Base-by-base conservation (phyloP, 805 yeast genomes). In the Ogataea trehalophila region DNA sequence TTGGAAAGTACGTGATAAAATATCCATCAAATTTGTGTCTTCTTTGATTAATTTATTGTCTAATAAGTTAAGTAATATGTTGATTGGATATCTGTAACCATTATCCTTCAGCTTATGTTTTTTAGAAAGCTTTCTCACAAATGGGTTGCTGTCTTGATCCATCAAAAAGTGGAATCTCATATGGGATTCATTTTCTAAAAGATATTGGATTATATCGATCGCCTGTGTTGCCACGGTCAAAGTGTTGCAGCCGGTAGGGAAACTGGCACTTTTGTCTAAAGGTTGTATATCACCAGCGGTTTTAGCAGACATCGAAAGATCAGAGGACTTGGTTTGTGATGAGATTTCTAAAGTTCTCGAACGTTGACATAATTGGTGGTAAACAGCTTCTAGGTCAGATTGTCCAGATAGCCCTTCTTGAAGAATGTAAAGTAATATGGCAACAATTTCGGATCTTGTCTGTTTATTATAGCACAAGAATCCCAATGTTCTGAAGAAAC, bases 391-490 rank as follows among this genome's bases (percentile, higher is more conserved):
- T 39, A 87, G 65, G 0, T 87, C 65, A 16, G 71, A 73, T 45
- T 80, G 83, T 55, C 79, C 84, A 2, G 61, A 58, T 6, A 84
- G 69, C n/a, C 94, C 95, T 51, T 90, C 96, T 48, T 83, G 84
- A 34, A 91, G 67, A 39, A 90, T 75, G 16, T 83, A 79, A 37
- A 90, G 63, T 38, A 90, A 60, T 47, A 85, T 67, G 39, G 85
- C 81, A 61, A 90, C 72, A 15, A 88, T 76, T 53, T 91, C 97
- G 9, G 79, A 68, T 45, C 97, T 70, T 6, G 87, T 85, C 53
- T 85, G 95, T 62, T 86, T 86, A 65, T 83, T 88, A 51, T 78
- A 76, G 57, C 95, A 86, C 42, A 90, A 60, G 51, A 77, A 80
- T 20, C 78, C 79, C 46, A 90, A 70, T 5, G 92, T 69, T 43